Evolutionary conservation across 2,329 filamentous ascomycete species (phyloP).

Genomic region (Verticillium dahliae): DNA sequence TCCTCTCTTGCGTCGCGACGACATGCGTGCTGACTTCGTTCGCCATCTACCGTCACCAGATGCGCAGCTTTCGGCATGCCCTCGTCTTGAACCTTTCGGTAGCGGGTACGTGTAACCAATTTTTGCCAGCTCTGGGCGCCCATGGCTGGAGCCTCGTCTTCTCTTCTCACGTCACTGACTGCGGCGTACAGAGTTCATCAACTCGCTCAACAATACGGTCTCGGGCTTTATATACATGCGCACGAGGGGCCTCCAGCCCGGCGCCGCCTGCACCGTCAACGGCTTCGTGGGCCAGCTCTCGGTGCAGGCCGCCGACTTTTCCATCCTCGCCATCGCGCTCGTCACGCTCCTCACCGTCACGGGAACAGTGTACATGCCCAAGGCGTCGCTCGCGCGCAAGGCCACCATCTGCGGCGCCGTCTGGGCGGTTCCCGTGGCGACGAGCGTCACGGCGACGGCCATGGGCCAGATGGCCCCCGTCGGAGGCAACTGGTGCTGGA

Average conservation of each 20-base stretch:
- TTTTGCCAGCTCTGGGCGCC: not conserved
- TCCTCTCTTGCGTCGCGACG: slow-evolving; percentile 9
- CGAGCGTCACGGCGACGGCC: slow-evolving; percentile 22
- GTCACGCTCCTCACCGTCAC: slow-evolving; percentile 32
- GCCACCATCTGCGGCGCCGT: slow-evolving; percentile 26
- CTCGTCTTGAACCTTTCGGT: slow-evolving; percentile 15
- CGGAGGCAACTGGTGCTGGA: slow-evolving; percentile 44
- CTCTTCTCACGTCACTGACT: no score
- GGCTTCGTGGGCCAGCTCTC: slow-evolving; percentile 38
- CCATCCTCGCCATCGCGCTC: slow-evolving; percentile 36
- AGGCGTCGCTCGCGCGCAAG: slow-evolving; percentile 19
- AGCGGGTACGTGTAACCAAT: slow-evolving; percentile 11
- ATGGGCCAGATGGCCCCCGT: slow-evolving; percentile 20
- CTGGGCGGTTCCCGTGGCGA: slow-evolving; percentile 32
- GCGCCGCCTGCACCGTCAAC: slow-evolving; percentile 30
- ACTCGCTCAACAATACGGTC: slow-evolving; percentile 33
- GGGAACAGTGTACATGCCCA: slow-evolving; percentile 23
- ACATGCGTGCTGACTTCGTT: slow-evolving; percentile 9
- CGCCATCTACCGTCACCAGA: slow-evolving; percentile 8
- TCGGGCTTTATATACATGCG: slow-evolving; percentile 29
- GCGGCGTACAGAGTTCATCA: slow-evolving; percentile 26
- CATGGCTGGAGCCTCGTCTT: no score
- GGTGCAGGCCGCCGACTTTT: slow-evolving; percentile 35
- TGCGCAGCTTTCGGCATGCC: slow-evolving; percentile 17
- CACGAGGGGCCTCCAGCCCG: slow-evolving; percentile 17